A percentile compares a stretch with the other conserved stretches of the same genome.
Evolutionary conservation across 1,139 yeast genomes (phyloP).

Genomic region (Geotrichum cucujoidarum): DNA sequence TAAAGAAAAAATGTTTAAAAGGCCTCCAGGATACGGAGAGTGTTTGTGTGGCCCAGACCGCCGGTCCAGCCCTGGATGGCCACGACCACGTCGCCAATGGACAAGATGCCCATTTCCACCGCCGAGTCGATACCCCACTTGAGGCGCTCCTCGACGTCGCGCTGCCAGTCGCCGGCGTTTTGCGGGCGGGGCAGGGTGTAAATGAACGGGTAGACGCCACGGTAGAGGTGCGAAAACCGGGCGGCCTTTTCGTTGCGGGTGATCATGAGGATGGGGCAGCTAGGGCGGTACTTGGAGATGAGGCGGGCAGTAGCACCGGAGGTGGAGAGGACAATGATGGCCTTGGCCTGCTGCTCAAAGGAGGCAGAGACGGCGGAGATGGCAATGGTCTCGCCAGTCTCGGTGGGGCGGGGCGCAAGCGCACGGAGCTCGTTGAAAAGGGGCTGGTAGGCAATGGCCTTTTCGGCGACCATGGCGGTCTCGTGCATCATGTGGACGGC

Average conservation of each 20-base stretch:
- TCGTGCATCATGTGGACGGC: constrained; percentile 99
- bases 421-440: constrained; percentile 85
- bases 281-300: constrained; percentile 95
- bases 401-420: constrained; percentile 81
- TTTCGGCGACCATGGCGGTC: constrained; percentile 94
- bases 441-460: constrained; percentile 87
- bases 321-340: constrained; percentile 92
- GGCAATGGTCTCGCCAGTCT: constrained; percentile 95
- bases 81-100: constrained; percentile 83
- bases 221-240: constrained; percentile 90
- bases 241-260: constrained; percentile 93
- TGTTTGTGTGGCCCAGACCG: constrained; percentile 98
- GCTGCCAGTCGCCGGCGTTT: constrained; percentile 70
- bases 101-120: constrained; percentile 75
- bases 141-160: constrained; percentile 92
- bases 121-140: constrained; percentile 93
- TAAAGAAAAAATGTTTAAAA: constrained; percentile 11
- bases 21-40: constrained; percentile 60
- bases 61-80: constrained; percentile 99
- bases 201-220: constrained; percentile 97
- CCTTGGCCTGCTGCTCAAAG: constrained; percentile 94
- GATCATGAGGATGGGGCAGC: constrained; percentile 95
- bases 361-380: constrained; percentile 95
- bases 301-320: constrained; percentile 94
- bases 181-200: constrained; percentile 62